A percentile compares a stretch with the other conserved stretches of the same genome.
Conservation (phyloP, 208 protist genomes). For the Leishmania major region DNA sequence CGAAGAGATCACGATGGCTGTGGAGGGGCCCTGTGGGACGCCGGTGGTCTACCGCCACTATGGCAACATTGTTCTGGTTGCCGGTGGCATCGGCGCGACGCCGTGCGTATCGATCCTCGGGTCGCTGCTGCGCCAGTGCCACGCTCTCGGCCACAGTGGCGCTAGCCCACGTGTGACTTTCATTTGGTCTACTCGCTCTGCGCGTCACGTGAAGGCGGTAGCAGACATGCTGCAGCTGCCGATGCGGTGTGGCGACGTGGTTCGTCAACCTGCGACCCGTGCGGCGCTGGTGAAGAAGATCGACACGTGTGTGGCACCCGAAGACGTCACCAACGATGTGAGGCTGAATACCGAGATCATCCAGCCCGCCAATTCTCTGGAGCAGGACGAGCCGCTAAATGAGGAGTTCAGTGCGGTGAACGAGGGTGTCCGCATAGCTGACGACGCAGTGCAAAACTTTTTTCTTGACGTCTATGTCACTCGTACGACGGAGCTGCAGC, state of each 20-base stretch:
- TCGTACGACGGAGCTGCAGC: neutral
- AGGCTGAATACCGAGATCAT: neutral
- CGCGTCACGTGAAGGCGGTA: constrained; percentile 3
- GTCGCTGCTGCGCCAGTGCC: constrained; percentile 8
- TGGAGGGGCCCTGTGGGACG: constrained; percentile 55
- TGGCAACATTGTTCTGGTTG: constrained; percentile 40
- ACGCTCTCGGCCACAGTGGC: neutral
- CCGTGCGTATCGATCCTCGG: constrained; percentile 50
- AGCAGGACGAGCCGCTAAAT: neutral
- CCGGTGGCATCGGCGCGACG: constrained; percentile 50
- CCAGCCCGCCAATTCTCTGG: neutral
- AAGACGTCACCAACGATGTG: neutral
- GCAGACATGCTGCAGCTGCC: constrained; percentile 14
- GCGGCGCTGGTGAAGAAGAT: neutral
- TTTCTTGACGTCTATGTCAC: constrained; percentile 1
- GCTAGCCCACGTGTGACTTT: constrained; percentile 1
- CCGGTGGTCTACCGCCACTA: constrained; percentile 42
- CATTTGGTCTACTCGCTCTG: constrained; percentile 12
- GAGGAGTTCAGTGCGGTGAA: neutral
- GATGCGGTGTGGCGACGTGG: neutral
- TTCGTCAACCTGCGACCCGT: neutral
- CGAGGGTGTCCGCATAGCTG: neutral
- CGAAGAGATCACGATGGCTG: constrained; percentile 30
- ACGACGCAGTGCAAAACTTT: neutral
- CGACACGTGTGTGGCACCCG: neutral